Percentiles rank a stretch among this genome's conserved stretches.
Evolutionary conservation across 2,329 filamentous ascomycete species (phyloP).

Genomic region (Penicillium sp.): DNA sequence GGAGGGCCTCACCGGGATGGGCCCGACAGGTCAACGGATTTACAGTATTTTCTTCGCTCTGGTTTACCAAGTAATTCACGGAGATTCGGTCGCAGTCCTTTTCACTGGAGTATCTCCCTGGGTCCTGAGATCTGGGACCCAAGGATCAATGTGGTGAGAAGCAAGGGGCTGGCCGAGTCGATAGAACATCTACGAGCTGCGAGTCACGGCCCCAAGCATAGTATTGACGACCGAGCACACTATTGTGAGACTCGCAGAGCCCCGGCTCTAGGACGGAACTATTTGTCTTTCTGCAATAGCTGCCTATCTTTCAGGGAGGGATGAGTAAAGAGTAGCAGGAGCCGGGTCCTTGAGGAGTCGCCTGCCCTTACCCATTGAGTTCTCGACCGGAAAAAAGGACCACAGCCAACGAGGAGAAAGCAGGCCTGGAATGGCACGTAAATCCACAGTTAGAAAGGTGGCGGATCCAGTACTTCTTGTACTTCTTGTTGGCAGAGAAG

Average conservation of each 20-base stretch:
- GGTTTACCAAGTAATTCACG: neutral
- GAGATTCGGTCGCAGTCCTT: neutral
- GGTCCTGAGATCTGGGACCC: neutral
- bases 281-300: neutral
- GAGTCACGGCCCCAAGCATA: conserved; percentile 3
- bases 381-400: conserved; percentile 11
- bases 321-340: neutral
- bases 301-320: neutral
- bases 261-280: neutral
- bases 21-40: neutral
- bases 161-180: conserved; percentile 20
- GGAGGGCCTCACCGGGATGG: neutral
- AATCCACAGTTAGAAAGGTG: conserved; percentile 14
- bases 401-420: conserved; percentile 5
- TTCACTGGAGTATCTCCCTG: neutral
- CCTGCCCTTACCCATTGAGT: conserved; percentile 11
- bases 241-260: conserved; percentile 6
- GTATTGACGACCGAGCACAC: conserved; percentile 7
- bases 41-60: neutral
- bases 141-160: conserved; percentile 19
- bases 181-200: conserved; percentile 8
- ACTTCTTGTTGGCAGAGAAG: conserved; percentile 3
- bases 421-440: conserved; percentile 11
- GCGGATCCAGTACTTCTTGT: conserved; percentile 11
- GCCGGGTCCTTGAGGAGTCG: neutral